These are phyloP conservation scores for Colletotrichum higginsianum DNA, from an alignment of 2,329 filamentous ascomycete species.

Conservation along the genomic window DNA sequence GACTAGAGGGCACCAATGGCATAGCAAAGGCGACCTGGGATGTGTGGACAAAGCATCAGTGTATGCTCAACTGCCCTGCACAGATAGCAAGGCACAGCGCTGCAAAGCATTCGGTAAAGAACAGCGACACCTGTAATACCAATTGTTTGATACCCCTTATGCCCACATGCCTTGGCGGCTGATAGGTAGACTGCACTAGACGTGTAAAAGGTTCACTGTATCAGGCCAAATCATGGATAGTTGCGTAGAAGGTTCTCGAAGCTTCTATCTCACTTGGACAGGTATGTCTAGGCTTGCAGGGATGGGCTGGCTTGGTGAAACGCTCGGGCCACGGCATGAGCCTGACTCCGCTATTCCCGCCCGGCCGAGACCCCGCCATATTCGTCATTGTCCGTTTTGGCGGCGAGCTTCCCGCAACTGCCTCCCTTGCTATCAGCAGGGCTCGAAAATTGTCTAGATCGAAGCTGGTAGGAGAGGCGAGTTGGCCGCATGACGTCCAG, in stretches of 20 bases:
- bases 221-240: constrained; percentile 4
- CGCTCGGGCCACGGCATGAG: constrained; percentile 36
- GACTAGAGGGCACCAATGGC: constrained; percentile 26
- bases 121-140: constrained; percentile 22
- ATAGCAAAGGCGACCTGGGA: constrained; percentile 10
- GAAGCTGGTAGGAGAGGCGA: background rate
- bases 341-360: constrained; percentile 41
- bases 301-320: constrained; percentile 13
- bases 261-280: constrained; percentile 44
- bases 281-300: background rate
- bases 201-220: background rate
- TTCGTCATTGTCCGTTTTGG: constrained; percentile 39
- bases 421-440: constrained; percentile 11
- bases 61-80: background rate
- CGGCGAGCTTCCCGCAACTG: constrained; percentile 8
- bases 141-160: constrained; percentile 35
- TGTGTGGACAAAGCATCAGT: background rate
- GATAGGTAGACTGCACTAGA: background rate
- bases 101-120: constrained; percentile 15
- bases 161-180: background rate
- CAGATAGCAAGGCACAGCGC: constrained; percentile 6
- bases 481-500: too few relatives aligned
- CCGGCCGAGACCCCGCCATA: constrained; percentile 38
- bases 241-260: constrained; percentile 52
- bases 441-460: background rate